Evolutionary conservation across 345 rosid species (phyloP).

Genomic region (Melaleuca alternifolia): DNA sequence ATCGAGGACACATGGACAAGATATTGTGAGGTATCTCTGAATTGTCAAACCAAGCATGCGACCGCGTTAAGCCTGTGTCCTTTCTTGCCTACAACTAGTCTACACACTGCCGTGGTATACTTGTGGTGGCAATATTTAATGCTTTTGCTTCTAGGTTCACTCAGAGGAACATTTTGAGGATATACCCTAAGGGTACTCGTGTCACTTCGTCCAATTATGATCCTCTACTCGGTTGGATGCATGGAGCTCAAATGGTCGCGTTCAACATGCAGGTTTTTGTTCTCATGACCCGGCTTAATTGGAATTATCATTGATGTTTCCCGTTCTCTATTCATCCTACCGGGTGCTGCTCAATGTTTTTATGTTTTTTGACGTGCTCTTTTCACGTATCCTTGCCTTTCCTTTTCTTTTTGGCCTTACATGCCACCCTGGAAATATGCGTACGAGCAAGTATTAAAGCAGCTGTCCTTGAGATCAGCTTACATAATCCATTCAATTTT

Average conservation of each 20-base stretch:
- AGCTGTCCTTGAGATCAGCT: neutral
- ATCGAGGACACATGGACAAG: slow-evolving; percentile 20
- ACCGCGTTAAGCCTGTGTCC: neutral
- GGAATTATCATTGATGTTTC: neutral
- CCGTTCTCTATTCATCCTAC: neutral
- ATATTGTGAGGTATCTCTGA: slow-evolving; percentile 31
- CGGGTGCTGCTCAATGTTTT: neutral
- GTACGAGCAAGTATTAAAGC: neutral
- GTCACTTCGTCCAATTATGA: slow-evolving; percentile 72
- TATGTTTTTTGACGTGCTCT: neutral
- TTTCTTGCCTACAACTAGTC: neutral
- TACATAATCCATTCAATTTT: neutral
- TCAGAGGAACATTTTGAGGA: slow-evolving; percentile 58
- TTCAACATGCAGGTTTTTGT: slow-evolving; percentile 81
- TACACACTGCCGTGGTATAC: neutral
- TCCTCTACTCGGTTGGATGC: slow-evolving; percentile 76
- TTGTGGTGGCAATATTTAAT: neutral
- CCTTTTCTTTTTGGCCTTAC: neutral
- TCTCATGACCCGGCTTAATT: neutral
- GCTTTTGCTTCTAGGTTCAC: slow-evolving; percentile 40
- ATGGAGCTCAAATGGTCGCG: slow-evolving; percentile 99
- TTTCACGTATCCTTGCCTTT: neutral
- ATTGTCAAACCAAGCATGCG: neutral
- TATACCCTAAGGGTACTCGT: slow-evolving; percentile 70
- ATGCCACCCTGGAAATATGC: neutral